phyloP scores from a whole-genome alignment of 306 rosid species.

The Calophaca sinica region DNA sequence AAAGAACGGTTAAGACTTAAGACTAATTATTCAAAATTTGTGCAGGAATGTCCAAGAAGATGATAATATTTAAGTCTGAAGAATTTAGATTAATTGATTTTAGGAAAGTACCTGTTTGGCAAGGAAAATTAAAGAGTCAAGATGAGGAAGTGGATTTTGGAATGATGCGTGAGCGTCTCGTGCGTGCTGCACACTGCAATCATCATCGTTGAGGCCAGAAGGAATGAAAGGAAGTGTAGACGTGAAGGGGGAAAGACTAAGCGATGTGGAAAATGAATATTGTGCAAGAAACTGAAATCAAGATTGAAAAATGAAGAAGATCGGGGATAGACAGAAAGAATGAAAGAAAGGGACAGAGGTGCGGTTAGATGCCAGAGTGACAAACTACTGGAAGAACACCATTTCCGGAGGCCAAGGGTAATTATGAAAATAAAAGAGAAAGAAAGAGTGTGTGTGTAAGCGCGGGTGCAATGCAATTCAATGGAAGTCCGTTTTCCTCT shows the following conservation, averaged over 20 bases:
- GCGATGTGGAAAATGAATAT: neutral
- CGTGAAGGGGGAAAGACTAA: neutral
- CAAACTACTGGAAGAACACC: conserved; percentile 47
- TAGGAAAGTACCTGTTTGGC: conserved; percentile 29
- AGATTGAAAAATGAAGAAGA: conserved; percentile 6
- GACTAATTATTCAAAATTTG: neutral
- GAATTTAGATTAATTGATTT: neutral
- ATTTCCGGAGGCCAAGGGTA: conserved; percentile 43
- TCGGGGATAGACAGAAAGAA: neutral
- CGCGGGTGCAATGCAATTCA: conserved; percentile 33
- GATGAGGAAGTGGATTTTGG: neutral
- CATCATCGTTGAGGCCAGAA: neutral
- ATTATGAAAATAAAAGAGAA: neutral
- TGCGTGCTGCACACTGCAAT: neutral
- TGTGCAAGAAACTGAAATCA: conserved; percentile 30
- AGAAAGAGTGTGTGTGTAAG: neutral
- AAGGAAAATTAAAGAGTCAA: conserved; percentile 9
- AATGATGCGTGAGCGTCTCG: neutral
- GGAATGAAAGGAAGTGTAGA: neutral
- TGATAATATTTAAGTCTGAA: neutral
- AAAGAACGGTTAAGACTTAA: conserved; percentile 13
- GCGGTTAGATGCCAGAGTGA: conserved; percentile 15
- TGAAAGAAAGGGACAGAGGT: neutral
- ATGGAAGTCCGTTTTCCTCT: conserved; percentile 45
- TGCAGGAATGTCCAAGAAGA: neutral